Conservation (phyloP, 129 eudicot genomes). For the Ambrosia artemisiifolia region DNA sequence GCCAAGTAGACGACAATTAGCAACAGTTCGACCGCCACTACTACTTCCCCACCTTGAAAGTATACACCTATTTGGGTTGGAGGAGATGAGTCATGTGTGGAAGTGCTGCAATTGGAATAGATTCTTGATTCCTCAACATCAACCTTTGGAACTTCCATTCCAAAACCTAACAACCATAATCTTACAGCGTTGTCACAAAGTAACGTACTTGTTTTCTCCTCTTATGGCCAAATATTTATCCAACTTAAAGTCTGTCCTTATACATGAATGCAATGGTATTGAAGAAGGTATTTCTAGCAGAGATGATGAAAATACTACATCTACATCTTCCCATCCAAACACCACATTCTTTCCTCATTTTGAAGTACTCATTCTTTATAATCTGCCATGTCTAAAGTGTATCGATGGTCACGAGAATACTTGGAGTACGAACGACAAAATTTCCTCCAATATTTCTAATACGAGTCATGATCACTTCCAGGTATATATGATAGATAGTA, state of each 20-base stretch:
- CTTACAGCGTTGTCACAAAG: background rate
- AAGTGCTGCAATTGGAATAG: constrained; percentile 9
- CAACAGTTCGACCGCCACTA: too few relatives aligned
- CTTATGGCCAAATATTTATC: background rate
- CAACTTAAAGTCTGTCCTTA: background rate
- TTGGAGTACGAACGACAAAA: too few relatives aligned
- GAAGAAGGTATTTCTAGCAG: background rate
- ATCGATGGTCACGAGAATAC: background rate
- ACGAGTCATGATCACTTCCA: background rate
- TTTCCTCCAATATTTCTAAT: background rate
- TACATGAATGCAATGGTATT: background rate
- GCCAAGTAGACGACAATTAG: too few relatives aligned
- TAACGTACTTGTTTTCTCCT: background rate
- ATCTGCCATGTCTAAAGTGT: background rate
- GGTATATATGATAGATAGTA: background rate
- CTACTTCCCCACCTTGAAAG: background rate
- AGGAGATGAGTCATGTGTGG: constrained; percentile 14
- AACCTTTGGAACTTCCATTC: background rate
- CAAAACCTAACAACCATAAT: background rate
- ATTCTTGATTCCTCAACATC: background rate
- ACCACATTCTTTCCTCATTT: constrained; percentile 5
- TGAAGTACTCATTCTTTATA: background rate
- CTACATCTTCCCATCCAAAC: background rate
- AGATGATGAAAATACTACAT: constrained; percentile 2
- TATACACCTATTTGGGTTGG: accelerated